A percentile compares a stretch with the other conserved stretches of the same genome.
Evolutionary conservation across 2,329 filamentous ascomycete genomes (phyloP).

Genomic region (Colletotrichum viniferum): DNA sequence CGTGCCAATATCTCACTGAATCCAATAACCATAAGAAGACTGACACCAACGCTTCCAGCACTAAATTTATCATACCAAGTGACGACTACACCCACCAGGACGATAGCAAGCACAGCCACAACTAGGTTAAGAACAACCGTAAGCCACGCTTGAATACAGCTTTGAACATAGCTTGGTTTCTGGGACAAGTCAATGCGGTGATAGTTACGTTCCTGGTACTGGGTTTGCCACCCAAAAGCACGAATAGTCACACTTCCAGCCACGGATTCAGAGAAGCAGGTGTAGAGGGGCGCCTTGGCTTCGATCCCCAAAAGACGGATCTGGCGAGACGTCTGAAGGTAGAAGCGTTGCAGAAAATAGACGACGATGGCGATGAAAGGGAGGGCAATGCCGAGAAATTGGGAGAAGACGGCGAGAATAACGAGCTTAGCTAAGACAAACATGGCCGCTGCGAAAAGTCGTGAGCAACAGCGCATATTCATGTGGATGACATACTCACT

Average conservation of each 20-base stretch:
- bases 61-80: constrained; percentile 29
- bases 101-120: neutral
- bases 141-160: neutral
- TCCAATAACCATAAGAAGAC: constrained; percentile 7
- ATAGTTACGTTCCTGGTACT: neutral
- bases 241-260: constrained; percentile 23
- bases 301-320: constrained; percentile 36
- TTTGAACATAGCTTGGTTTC: neutral
- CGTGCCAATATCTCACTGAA: neutral
- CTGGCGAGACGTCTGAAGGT: constrained; percentile 38
- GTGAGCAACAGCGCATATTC: neutral
- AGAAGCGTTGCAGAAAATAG: constrained; percentile 34
- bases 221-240: constrained; percentile 15
- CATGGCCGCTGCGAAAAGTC: neutral
- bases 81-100: neutral
- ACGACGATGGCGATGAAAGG: constrained; percentile 27
- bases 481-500: neutral
- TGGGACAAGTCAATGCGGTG: neutral
- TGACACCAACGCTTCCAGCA: constrained; percentile 28
- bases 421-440: neutral
- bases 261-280: constrained; percentile 30
- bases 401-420: constrained; percentile 8
- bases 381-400: constrained; percentile 29
- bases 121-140: neutral
- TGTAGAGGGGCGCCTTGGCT: constrained; percentile 36